A percentile compares a stretch with the other conserved stretches of the same genome.
Conservation (phyloP, 306 rosid genomes). For the Canavalia ensiformis region DNA sequence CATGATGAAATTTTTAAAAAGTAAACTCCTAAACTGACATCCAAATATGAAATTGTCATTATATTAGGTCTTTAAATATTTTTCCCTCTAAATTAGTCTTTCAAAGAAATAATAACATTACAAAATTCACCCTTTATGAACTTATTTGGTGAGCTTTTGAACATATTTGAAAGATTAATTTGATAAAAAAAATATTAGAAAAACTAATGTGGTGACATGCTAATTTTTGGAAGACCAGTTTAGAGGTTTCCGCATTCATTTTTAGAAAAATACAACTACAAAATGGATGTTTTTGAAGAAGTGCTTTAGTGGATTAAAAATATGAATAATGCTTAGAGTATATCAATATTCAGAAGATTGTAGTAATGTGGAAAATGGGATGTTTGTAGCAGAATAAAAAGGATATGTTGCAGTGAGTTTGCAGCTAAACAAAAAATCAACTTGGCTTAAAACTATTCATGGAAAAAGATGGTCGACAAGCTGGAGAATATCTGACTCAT, state of each 20-base stretch:
- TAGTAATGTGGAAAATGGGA: neutral
- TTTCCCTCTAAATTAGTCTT: neutral
- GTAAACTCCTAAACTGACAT: neutral
- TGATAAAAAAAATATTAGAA: too few species aligned
- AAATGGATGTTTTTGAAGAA: neutral
- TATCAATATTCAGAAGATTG: neutral
- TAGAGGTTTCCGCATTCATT: neutral
- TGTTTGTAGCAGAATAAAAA: neutral
- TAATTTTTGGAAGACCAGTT: neutral
- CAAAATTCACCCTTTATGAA: neutral
- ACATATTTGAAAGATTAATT: too few species aligned
- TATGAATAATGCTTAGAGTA: neutral
- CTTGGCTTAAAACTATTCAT: neutral
- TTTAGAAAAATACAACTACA: too few species aligned
- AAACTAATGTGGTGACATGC: neutral
- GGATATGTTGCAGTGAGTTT: neutral
- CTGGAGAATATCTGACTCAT: neutral
- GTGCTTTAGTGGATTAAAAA: neutral
- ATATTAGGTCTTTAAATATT: neutral
- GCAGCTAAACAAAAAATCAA: neutral
- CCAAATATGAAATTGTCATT: neutral
- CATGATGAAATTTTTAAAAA: neutral
- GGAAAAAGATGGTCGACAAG: neutral
- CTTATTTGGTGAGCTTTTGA: neutral
- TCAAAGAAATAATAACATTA: neutral